These are phyloP conservation scores for Rhipidocladum racemiflorum DNA, from an alignment of 176 grass and related monocot genomes.

Conservation along the genomic window DNA sequence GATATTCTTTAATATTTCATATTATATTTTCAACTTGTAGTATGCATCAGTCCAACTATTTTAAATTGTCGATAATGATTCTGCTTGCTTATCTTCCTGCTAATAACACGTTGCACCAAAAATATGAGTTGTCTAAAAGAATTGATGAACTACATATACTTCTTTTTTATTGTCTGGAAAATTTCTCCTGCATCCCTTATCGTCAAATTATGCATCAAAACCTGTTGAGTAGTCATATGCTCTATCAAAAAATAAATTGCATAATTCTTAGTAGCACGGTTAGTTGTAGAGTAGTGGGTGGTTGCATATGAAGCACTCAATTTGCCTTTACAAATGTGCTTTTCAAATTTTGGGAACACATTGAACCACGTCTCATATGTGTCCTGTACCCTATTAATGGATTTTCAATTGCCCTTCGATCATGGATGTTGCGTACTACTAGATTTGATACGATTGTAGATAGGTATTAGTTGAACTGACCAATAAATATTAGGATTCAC, in stretches of 20 bases:
- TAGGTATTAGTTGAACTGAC: conserved; percentile 1
- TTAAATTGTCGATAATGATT: neutral
- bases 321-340: neutral
- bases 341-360: neutral
- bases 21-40: neutral
- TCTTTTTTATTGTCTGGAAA: neutral
- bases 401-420: neutral
- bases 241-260: neutral
- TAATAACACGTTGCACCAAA: neutral
- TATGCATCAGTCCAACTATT: neutral
- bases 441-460: conserved; percentile 4
- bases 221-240: neutral
- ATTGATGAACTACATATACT: neutral
- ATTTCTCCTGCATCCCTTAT: neutral
- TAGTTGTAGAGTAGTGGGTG: neutral
- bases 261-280: neutral
- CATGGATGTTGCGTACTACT: neutral
- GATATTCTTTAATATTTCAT: neutral
- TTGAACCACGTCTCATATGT: neutral
- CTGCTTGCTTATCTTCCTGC: neutral
- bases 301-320: neutral
- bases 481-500: neutral
- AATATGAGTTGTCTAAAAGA: neutral
- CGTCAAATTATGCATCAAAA: neutral
- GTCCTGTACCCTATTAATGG: neutral